Base-by-base conservation (phyloP, 345 rosid genomes). In the Eutrema japonicum region DNA sequence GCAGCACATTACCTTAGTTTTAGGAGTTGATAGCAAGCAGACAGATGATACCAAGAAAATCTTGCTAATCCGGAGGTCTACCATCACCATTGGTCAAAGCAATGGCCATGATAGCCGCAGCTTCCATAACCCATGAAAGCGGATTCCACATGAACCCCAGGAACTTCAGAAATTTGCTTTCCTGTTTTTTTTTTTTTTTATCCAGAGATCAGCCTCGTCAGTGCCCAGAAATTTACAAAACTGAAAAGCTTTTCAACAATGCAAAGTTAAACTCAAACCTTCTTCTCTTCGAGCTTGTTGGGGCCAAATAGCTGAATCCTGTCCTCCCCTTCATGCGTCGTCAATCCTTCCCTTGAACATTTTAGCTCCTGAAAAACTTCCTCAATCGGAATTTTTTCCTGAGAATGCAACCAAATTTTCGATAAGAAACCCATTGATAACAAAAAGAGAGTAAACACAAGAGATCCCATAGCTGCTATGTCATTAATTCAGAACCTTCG, bases 241-340 rank as follows among this genome's bases (percentile, higher is more conserved):
- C 33, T 8, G 11, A 7, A 63, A 72, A 64, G 49, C 41, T 43
- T 43, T 63, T 10, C 35, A 51, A 57, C 47, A 49, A 76, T 35
- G 78, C 65, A 84, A 66, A 45, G 37, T 38, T 52, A 70, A 50
- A 3, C 68, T 35, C 51, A 43, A 54, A 77, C 80, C 80, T 82
- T 82, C 75, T 89, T 94, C 87, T 94, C 98, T 79, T 94, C 97
- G 3, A 94, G 93, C 82, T 94, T 94, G 86, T 94, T 94, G 60
- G 82, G 90, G 38, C 98, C 98, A 78, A 94, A 94, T 7, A 89
- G 74, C 55, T 77, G 78, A 12, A 91, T 80, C 88, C 97, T 83
- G 55, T 84, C 86, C 22, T 82, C 84, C 7, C 93, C 97, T 84
- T 94, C 98, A 49, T 85, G 96, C 3, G 73, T 62, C 3, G 90